phyloP scores from a whole-genome alignment of 441 rosid genomes.

The Populus trichocarpa region DNA sequence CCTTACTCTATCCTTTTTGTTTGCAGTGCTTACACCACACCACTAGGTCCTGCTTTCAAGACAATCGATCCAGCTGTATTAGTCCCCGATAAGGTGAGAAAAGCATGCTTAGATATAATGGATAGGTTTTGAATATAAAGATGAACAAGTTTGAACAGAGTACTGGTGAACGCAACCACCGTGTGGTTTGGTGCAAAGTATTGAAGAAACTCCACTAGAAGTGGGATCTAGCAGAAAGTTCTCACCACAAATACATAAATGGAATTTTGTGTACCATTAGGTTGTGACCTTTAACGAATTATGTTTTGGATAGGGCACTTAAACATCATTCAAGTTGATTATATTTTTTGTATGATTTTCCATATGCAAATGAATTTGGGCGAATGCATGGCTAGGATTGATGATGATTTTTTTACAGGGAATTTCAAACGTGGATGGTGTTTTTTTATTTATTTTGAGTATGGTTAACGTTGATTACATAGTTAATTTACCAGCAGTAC shows the following conservation, averaged over 20 bases:
- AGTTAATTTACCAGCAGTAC: not conserved
- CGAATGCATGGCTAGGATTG: not conserved
- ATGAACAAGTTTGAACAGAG: slow-evolving; percentile 2
- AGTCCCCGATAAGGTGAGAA: slow-evolving; percentile 40
- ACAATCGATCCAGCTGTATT: slow-evolving; percentile 27
- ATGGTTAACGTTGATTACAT: not conserved
- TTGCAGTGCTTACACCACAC: slow-evolving; percentile 74
- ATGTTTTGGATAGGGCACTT: not conserved
- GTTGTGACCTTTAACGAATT: not conserved
- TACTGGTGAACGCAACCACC: not conserved
- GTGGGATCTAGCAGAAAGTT: not conserved
- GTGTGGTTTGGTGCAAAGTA: not conserved
- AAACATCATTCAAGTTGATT: not conserved
- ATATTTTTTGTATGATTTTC: not conserved
- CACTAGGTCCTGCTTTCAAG: slow-evolving; percentile 46
- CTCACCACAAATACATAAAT: not conserved
- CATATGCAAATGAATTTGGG: not conserved
- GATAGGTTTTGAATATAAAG: slow-evolving; percentile 8
- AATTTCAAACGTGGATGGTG: not conserved
- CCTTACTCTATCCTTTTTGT: slow-evolving; percentile 10
- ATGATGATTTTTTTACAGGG: not conserved
- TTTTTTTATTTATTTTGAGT: not conserved
- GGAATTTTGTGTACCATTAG: not conserved
- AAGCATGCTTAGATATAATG: slow-evolving; percentile 2
- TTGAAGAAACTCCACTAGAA: not conserved